Conservation (phyloP, 2,329 filamentous ascomycete genomes). For the Fonsecaea erecta region DNA sequence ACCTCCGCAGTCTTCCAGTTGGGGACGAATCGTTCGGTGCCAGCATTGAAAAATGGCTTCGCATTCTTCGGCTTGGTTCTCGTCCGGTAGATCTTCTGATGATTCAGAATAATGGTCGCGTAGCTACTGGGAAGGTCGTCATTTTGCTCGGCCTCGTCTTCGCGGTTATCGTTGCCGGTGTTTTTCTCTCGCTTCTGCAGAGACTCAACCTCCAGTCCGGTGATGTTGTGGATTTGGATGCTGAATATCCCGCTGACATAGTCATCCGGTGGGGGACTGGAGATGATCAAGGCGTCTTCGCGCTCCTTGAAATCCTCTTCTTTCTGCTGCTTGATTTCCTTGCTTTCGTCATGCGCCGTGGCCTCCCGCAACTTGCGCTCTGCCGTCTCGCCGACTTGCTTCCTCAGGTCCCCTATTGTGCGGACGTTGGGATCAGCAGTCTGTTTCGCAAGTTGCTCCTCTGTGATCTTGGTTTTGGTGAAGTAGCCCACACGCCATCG, state of each 20-base stretch:
- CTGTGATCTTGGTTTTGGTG: constrained; percentile 66
- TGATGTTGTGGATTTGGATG: constrained; percentile 74
- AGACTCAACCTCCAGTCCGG: constrained; percentile 66
- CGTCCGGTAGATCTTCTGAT: constrained; percentile 70
- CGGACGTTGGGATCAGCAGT: constrained; percentile 63
- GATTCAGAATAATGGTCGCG: constrained; percentile 74
- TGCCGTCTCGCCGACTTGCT: constrained; percentile 60
- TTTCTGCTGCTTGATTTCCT: constrained; percentile 70
- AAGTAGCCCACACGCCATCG: constrained; percentile 75
- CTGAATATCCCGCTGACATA: constrained; percentile 70
- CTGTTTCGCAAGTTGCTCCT: constrained; percentile 65
- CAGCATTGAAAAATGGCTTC: constrained; percentile 79
- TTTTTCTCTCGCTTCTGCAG: constrained; percentile 60
- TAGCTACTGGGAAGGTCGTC: constrained; percentile 72
- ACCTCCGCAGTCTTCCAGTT: constrained; percentile 71
- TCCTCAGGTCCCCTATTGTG: constrained; percentile 62
- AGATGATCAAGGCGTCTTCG: constrained; percentile 69
- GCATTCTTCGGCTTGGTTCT: constrained; percentile 77
- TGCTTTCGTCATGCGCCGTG: constrained; percentile 59
- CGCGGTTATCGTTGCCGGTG: constrained; percentile 47
- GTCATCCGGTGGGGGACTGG: constrained; percentile 65
- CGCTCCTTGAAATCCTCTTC: constrained; percentile 66
- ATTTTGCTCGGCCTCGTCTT: constrained; percentile 59
- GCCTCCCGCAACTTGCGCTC: constrained; percentile 70
- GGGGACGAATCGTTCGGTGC: constrained; percentile 71